Evolutionary conservation across 768 basidiomycete genomes (phyloP).

Genomic region (Serendipita sp.): DNA sequence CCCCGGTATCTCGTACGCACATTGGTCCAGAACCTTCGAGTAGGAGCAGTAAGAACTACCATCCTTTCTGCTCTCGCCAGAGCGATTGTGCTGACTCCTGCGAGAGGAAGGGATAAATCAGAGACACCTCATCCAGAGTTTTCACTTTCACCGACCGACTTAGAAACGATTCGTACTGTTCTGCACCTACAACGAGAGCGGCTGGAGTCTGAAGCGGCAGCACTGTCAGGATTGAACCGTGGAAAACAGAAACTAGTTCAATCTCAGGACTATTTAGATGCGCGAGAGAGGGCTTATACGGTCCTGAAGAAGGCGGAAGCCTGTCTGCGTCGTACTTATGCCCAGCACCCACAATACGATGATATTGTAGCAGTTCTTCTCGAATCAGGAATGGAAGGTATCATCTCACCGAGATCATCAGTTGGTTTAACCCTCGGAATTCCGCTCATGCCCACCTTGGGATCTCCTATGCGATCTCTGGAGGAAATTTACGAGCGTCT

Average conservation of each 20-base stretch:
- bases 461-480: slow-evolving; percentile 71
- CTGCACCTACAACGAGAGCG: slow-evolving; percentile 11
- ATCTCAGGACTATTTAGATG: slow-evolving; percentile 23
- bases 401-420: slow-evolving; percentile 57
- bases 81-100: slow-evolving; percentile 49
- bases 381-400: slow-evolving; percentile 40
- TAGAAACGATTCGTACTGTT: slow-evolving; percentile 6
- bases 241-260: slow-evolving; percentile 20
- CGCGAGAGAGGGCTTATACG: slow-evolving; percentile 12
- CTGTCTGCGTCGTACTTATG: slow-evolving; percentile 54
- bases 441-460: slow-evolving; percentile 73
- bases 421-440: slow-evolving; percentile 47
- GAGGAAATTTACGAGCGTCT: slow-evolving; percentile 67
- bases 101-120: slow-evolving; percentile 12
- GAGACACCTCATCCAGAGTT: not conserved
- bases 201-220: not conserved
- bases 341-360: slow-evolving; percentile 61
- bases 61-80: slow-evolving; percentile 67
- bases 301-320: slow-evolving; percentile 35
- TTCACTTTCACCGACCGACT: not conserved
- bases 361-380: slow-evolving; percentile 49
- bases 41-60: slow-evolving; percentile 76
- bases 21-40: slow-evolving; percentile 58
- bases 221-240: slow-evolving; percentile 11
- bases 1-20: slow-evolving; percentile 67